Base-by-base conservation (phyloP, 768 basidiomycete genomes). In the Termitomyces titanicus region DNA sequence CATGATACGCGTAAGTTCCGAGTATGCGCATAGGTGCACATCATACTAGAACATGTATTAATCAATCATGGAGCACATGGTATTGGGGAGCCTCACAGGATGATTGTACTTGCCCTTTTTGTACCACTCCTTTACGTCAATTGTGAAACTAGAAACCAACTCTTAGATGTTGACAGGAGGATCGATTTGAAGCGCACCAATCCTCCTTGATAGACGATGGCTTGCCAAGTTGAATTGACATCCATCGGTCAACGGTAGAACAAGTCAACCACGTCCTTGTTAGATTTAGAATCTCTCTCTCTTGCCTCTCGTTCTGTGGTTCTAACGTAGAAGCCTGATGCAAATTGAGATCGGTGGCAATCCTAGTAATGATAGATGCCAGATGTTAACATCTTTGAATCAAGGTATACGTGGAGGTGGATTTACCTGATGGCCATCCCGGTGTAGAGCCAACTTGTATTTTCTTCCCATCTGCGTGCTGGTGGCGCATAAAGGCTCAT, bases 231-330 rank as follows among this genome's bases (percentile, higher is more conserved):
- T 94, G 88, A 2, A 88, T 93, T 2, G 91, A 86, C 3, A 88
- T 87, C 25, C 92, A 94, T 15, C 90, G 82, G 67, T 97, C 94
- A 54, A 95, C 68, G 65, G 92, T 91, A 72, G 88, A 94, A 67
- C 91, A 94, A 49, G 89, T 88, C 77, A 95, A 80, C 93, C 93
- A 97, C 25, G 87, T 84, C n/a, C 94, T 75, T 39, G 83, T 85
- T 55, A 88, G 84, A 67, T 97, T 95, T 63, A 94, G 71, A 33
- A 90, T 79, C 72, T 95, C 93, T 15, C 93, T 79, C 59, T 89
- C 89, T 59, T 89, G 83, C 35, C 78, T 83, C 69, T 93, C 90
- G 22, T 80, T 84, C 52, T 82, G 77, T n/a, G 85, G 80, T 61
- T 86, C 83, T 4, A 74, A 74, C 8, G 72, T 73, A 9, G 83